Conservation (phyloP, 768 basidiomycete species). For the Crepidotus variabilis region DNA sequence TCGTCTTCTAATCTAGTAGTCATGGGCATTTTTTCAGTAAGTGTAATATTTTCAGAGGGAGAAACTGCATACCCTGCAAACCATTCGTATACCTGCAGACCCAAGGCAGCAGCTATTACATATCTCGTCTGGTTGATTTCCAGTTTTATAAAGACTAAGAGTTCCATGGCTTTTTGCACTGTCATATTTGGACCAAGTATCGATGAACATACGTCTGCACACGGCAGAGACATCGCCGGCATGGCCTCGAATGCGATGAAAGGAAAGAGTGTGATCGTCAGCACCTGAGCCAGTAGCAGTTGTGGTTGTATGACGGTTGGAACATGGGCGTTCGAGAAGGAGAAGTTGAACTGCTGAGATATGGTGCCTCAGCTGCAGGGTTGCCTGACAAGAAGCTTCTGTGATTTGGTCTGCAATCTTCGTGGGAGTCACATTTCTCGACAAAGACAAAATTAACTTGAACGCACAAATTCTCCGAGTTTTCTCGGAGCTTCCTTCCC, state of each 20-base stretch:
- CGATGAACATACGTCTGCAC: neutral
- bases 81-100: constrained; percentile 35
- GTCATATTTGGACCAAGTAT: neutral
- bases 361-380: neutral
- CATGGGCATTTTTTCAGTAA: neutral
- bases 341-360: neutral
- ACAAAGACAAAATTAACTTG: neutral
- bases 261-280: neutral
- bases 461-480: neutral
- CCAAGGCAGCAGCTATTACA: constrained; percentile 28
- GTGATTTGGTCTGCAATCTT: neutral
- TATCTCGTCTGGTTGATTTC: constrained; percentile 16
- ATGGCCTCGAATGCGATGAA: neutral
- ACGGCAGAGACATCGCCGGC: neutral
- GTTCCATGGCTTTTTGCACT: neutral
- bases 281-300: neutral
- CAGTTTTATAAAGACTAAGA: neutral
- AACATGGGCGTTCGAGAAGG: neutral
- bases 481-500: neutral
- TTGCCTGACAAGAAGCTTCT: neutral
- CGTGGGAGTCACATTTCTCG: neutral
- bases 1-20: constrained; percentile 26
- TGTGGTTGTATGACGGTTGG: neutral
- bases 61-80: constrained; percentile 25
- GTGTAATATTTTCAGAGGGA: neutral